Conservation (phyloP, 495 filamentous ascomycete genomes). For the Penicillium egyptiacum region DNA sequence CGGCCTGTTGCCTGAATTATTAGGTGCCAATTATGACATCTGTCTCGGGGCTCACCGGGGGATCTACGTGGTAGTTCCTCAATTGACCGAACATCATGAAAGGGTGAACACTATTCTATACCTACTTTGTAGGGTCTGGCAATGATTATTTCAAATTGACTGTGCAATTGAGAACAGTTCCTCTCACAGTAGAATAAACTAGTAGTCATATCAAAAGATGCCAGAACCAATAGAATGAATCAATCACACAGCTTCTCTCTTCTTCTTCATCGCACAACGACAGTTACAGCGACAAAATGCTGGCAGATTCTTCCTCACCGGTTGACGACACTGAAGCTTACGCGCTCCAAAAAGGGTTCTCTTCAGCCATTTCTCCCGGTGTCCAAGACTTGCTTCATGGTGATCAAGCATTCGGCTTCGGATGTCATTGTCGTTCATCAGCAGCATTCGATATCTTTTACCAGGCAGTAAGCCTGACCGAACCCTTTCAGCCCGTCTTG, state of each 20-base stretch:
- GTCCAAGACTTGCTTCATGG: conserved; percentile 32
- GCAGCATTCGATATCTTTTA: conserved; percentile 17
- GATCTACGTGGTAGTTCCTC: not conserved
- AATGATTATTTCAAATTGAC: too few relatives aligned
- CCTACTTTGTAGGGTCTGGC: too few relatives aligned
- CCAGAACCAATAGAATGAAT: not conserved
- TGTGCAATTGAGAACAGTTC: too few relatives aligned
- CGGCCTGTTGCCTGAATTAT: conserved; percentile 1
- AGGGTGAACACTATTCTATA: too few relatives aligned
- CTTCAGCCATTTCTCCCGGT: conserved; percentile 31
- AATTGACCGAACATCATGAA: not conserved
- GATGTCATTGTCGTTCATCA: conserved; percentile 30
- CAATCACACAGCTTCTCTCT: not conserved
- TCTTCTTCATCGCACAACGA: conserved; percentile 12
- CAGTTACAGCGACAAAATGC: conserved; percentile 19
- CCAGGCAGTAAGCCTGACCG: conserved; percentile 1
- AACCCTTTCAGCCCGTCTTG: not conserved
- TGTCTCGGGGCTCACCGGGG: not conserved
- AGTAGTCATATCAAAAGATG: too few relatives aligned
- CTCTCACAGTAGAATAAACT: too few relatives aligned
- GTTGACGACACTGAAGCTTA: conserved; percentile 19
- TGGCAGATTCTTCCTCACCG: conserved; percentile 16
- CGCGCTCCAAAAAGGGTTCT: conserved; percentile 24
- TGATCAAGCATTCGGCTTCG: conserved; percentile 33
- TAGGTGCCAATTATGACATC: conserved; percentile 11